These are phyloP conservation scores for Daedaleopsis nitida DNA, from an alignment of 768 basidiomycete genomes.

Conservation along the genomic window DNA sequence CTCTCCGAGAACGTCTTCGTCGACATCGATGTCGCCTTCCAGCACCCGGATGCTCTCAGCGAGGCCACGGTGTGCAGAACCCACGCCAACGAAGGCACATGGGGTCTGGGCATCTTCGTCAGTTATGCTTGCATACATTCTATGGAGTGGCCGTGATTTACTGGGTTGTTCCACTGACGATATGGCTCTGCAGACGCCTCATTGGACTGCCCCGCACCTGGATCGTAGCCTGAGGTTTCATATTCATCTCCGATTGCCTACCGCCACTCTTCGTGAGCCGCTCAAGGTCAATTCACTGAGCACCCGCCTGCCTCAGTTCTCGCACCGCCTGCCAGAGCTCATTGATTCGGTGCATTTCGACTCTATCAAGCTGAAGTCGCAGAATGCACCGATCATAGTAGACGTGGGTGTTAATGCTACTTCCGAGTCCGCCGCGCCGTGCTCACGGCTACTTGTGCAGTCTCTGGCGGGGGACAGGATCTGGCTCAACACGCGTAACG, in stretches of 20 bases:
- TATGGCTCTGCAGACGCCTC: slow-evolving; percentile 9
- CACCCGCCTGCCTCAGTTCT: slow-evolving; percentile 33
- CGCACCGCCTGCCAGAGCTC: slow-evolving; percentile 32
- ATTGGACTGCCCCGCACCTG: slow-evolving; percentile 35
- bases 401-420: slow-evolving; percentile 29
- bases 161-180: not conserved
- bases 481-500: slow-evolving; percentile 34
- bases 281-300: slow-evolving; percentile 32
- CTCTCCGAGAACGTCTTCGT: slow-evolving; percentile 16
- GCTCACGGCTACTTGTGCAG: slow-evolving; percentile 24
- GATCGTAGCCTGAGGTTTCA: slow-evolving; percentile 36
- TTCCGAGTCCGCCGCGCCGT: too few relatives aligned
- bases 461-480: slow-evolving; percentile 31
- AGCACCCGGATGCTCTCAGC: slow-evolving; percentile 2
- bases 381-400: slow-evolving; percentile 31
- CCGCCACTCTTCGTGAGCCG: slow-evolving; percentile 7
- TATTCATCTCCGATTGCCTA: slow-evolving; percentile 41
- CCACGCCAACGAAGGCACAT: slow-evolving; percentile 14
- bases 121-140: not conserved
- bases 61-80: slow-evolving; percentile 27
- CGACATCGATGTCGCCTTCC: slow-evolving; percentile 24
- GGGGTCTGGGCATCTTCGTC: slow-evolving; percentile 36
- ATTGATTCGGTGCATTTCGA: slow-evolving; percentile 32
- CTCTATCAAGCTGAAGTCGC: slow-evolving; percentile 23
- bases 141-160: too few relatives aligned